These are phyloP conservation scores for Endothia cerciana DNA, from an alignment of 2,329 filamentous ascomycete species.

Conservation along the genomic window DNA sequence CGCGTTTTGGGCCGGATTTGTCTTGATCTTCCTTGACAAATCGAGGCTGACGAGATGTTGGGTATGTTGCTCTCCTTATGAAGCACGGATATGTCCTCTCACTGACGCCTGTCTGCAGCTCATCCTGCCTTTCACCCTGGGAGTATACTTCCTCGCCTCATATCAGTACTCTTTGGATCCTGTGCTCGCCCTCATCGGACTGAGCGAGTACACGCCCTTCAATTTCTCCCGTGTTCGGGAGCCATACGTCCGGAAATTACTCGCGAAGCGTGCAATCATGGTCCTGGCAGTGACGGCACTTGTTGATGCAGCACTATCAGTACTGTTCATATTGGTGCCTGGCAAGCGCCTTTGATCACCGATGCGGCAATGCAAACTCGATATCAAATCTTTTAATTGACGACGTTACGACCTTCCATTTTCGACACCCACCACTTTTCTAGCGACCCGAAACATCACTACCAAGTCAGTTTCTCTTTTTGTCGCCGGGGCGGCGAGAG, in stretches of 20 bases:
- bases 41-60: conserved; percentile 76
- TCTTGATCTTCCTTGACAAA: conserved; percentile 88
- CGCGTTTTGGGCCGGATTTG: conserved; percentile 91
- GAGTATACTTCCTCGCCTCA: conserved; percentile 84
- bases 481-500: not conserved
- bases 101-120: conserved; percentile 43
- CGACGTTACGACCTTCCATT: conserved; percentile 14
- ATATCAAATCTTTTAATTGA: conserved; percentile 16
- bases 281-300: conserved; percentile 76
- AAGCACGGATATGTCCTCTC: not conserved
- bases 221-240: conserved; percentile 87
- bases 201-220: conserved; percentile 96
- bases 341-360: conserved; percentile 72
- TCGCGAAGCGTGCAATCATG: conserved; percentile 82
- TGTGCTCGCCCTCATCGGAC: conserved; percentile 82
- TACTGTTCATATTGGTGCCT: conserved; percentile 93
- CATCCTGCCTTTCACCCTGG: conserved; percentile 89
- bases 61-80: conserved; percentile 59
- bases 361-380: not conserved
- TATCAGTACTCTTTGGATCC: conserved; percentile 97
- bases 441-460: not conserved
- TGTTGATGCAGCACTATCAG: conserved; percentile 79
- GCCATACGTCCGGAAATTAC: conserved; percentile 84
- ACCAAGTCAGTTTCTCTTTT: conserved; percentile 1
- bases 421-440: not conserved